Evolutionary conservation across 192 early-diverging fungal species (phyloP).

Genomic region (Mortierella hygrophila): DNA sequence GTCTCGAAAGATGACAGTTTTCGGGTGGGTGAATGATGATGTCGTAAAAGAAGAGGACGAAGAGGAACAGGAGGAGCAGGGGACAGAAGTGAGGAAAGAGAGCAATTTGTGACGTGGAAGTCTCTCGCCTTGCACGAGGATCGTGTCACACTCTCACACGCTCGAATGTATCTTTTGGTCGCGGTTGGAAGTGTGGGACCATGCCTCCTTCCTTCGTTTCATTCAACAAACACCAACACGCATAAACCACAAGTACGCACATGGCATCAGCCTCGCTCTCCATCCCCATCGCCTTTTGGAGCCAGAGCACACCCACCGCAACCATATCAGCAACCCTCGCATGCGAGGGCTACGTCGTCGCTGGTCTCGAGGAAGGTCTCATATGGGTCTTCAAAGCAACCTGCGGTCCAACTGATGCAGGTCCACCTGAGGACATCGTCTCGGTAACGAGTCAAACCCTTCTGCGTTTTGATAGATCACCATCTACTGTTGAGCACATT

Average conservation of each 20-base stretch:
- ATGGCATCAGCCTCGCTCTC: constrained; percentile 66
- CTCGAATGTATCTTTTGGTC: no score
- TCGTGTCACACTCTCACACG: neutral
- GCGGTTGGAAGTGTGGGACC: neutral
- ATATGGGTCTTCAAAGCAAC: constrained; percentile 63
- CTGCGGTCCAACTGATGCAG: neutral
- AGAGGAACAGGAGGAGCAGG: neutral
- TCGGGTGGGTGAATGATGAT: neutral
- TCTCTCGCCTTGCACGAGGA: neutral
- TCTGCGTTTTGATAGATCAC: neutral
- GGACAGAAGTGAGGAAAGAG: neutral
- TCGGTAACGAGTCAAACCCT: neutral
- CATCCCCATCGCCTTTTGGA: constrained; percentile 66
- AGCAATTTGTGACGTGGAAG: constrained; percentile 2
- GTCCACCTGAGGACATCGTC: neutral
- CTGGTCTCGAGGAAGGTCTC: constrained; percentile 65
- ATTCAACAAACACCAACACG: neutral
- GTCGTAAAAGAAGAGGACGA: neutral
- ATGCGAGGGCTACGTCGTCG: constrained; percentile 57
- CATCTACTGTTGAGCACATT: neutral
- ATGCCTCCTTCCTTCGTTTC: neutral
- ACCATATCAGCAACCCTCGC: constrained; percentile 58
- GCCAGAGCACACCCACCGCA: constrained; percentile 47
- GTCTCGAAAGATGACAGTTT: neutral
- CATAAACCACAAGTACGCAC: neutral